Base-by-base conservation (phyloP, 805 yeast genomes). In the Spencermartinsiella europaea region DNA sequence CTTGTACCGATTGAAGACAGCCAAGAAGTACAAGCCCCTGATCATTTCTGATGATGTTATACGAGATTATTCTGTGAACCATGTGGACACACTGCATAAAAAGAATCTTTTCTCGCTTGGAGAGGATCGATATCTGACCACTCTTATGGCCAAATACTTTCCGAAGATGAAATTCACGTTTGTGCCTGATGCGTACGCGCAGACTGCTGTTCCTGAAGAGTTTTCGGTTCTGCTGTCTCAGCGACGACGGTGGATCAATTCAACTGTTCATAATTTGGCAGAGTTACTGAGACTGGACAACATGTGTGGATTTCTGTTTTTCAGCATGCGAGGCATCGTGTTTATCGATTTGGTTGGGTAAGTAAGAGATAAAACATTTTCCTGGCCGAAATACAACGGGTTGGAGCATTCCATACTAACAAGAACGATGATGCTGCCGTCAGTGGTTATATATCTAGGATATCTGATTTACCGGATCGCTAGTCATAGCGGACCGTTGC, bases 231-330 rank as follows among this genome's bases (percentile, higher is more conserved):
- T 76, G 52, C 67, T 76, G 42, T 76, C 81, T 2, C 81, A 76
- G 61, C 73, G 81, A 56, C 76, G 81, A 62, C 77, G 84, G 52
- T 79, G 84, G 84, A 79, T 79, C 57, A 79, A 79, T 60, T 79
- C 83, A 5, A 79, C 84, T 0, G 81, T 79, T 25, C 84, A 79
- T 62, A 79, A 79, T 55, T 72, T 79, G 60, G 66, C 74, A 60
- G 84, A 79, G 64, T 71, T 79, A 54, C 71, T 77, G 34, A 68
- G 76, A 54, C 73, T 78, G 37, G 69, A 71, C 25, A 78, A 78
- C 49, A 73, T 79, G 69, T 79, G 84, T 65, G 84, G 84, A 42
- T 78, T 81, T 40, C 77, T 75, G 56, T 69, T 77, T 53, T 73
- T 79, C 53, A 74, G 81, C 21, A 79, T 79, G 84, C 73, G 80